A percentile compares a stretch with the other conserved stretches of the same genome.
Conservation (phyloP, 176 grass and related monocot species). For the Chloris gayana region DNA sequence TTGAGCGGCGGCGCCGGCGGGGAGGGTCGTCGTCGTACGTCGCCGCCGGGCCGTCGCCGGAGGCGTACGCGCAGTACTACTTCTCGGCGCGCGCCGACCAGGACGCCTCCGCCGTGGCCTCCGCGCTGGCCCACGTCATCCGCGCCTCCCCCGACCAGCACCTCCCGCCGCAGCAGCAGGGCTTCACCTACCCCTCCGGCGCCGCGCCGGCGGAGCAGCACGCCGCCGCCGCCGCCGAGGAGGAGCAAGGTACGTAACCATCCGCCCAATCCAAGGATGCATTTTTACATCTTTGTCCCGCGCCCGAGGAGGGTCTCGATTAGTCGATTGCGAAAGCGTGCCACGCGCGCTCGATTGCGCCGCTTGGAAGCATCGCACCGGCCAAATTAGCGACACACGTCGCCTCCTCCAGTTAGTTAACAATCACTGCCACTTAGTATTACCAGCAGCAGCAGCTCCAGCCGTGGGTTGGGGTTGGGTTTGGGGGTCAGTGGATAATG, state of each 20-base stretch:
- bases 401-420: background rate
- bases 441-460: background rate
- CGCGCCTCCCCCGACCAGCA: slow-evolving; percentile 51
- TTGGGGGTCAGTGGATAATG: background rate
- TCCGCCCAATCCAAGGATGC: background rate
- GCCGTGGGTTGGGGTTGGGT: background rate
- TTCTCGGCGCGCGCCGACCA: slow-evolving; percentile 68
- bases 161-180: background rate
- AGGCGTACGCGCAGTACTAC: slow-evolving; percentile 64
- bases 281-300: slow-evolving; percentile 18
- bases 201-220: background rate
- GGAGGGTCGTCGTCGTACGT: background rate
- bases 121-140: slow-evolving; percentile 87
- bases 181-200: slow-evolving; percentile 4
- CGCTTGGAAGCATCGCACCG: slow-evolving; percentile 47
- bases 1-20: background rate
- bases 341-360: slow-evolving; percentile 42
- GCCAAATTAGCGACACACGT: slow-evolving; percentile 17
- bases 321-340: slow-evolving; percentile 42
- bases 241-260: slow-evolving; percentile 52
- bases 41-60: background rate
- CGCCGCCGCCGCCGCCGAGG: slow-evolving; percentile 3
- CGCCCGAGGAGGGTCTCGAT: background rate
- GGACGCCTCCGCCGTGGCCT: slow-evolving; percentile 83
- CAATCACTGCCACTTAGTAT: background rate